phyloP scores from a whole-genome alignment of 2,329 filamentous ascomycete species.

The Beauveria caledonica region DNA sequence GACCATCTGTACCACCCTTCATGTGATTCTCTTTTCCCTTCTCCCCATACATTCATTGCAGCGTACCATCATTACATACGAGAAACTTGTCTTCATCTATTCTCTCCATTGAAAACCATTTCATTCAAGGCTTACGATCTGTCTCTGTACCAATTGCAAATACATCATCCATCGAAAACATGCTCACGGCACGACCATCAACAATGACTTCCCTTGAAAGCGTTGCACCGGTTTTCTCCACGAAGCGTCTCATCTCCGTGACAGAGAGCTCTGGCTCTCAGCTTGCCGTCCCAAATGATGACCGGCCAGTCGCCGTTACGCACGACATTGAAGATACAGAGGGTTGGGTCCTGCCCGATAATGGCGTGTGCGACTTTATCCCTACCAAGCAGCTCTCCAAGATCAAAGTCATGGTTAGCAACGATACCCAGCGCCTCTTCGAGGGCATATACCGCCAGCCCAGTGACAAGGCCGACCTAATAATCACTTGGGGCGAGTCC shows the following conservation, averaged over 20 bases:
- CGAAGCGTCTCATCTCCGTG: too few species aligned
- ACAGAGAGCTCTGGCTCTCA: too few species aligned
- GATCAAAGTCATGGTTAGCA: not conserved
- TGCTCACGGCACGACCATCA: not conserved
- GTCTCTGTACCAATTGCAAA: too few species aligned
- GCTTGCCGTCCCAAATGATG: not conserved
- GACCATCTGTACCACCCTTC: too few species aligned
- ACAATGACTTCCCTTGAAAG: not conserved
- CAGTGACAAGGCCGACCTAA: slow-evolving; percentile 9
- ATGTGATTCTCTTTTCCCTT: too few species aligned
- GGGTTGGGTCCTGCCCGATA: not conserved
- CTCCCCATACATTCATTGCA: too few species aligned
- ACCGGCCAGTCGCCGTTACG: not conserved
- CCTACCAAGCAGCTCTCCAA: not conserved
- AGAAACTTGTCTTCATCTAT: too few species aligned
- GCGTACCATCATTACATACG: too few species aligned
- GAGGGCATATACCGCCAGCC: slow-evolving; percentile 9
- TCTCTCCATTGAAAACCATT: too few species aligned
- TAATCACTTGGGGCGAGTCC: slow-evolving; percentile 12
- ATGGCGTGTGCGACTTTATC: slow-evolving; percentile 3
- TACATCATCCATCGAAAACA: too few species aligned
- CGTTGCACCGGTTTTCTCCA: too few species aligned
- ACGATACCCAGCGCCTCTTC: not conserved
- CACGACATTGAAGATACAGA: not conserved
- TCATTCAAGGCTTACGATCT: too few species aligned